Evolutionary conservation across 768 basidiomycete species (phyloP), one percentile per base, ranked within the genome.

Genomic region (Antrodiella citrinella): DNA sequence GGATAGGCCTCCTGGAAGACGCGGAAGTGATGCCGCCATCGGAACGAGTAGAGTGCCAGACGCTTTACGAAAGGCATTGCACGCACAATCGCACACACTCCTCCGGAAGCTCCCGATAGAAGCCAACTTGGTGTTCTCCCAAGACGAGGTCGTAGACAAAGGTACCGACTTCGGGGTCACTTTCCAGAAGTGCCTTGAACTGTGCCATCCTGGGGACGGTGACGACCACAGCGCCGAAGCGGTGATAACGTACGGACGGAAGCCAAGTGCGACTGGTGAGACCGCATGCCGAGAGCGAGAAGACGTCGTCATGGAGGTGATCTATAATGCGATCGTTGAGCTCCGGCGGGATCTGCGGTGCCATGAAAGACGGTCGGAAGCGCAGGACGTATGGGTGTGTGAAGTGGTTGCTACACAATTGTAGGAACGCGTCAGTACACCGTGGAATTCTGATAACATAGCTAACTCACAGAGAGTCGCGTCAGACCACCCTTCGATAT

Each of bases 291-390:
- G 52, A 44, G 19, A 57, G 53, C 1, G 52, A 40, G 11, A 10
- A 18, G 22, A 24, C 2, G 52, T 57, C 52, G 47, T 51, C 38
- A 43, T 57, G 50, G 26, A 57, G 53, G 35, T 54, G 51, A 41
- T 57, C 56, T 25, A 57, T 44, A 44, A 57, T 54, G 44, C 48
- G 53, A 26, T 57, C 56, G 35, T 25, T 49, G 39, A 57, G 40
- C 25, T 57, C 56, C 26, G 49, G 52, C 0, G 56, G 56, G 24
- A 57, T 49, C n/a, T 20, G 20, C 4, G 51, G 52, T 4, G 38
- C 47, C 9, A 44, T 22, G n/a, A 13, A 3, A 15, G 52, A 44
- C 48, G 45, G 26, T 46, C 51, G 50, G 15, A 43, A 18, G 9
- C 10, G 41, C 7, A 18, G 9, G 7, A 43, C 30, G 41, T 5